Percentiles rank a stretch among this genome's conserved stretches.
Conservation (phyloP, 1,284 basidiomycete species). For the Limonomyces culmigenus region DNA sequence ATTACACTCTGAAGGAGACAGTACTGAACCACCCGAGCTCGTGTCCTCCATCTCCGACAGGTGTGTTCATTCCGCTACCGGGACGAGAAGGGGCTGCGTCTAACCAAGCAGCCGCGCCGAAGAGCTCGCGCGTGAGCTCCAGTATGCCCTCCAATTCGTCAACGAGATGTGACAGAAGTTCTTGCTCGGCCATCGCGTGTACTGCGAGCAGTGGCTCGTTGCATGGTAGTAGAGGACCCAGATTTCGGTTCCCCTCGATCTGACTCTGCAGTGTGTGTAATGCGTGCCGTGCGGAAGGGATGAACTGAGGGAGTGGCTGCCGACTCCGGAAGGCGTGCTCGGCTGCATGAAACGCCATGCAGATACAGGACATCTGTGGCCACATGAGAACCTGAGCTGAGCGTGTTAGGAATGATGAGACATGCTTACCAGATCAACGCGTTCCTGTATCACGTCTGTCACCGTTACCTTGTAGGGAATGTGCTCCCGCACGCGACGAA, state of each 20-base stretch:
- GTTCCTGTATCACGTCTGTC: slow-evolving; percentile 21
- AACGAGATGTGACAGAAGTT: slow-evolving; percentile 24
- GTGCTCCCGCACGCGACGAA: slow-evolving; percentile 30
- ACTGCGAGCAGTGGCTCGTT: slow-evolving; percentile 23
- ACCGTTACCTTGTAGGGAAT: slow-evolving; percentile 29
- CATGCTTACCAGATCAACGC: slow-evolving; percentile 25
- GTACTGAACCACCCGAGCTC: too few relatives aligned
- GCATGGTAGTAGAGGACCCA: too few relatives aligned
- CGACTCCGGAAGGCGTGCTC: slow-evolving; percentile 31
- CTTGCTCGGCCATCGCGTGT: slow-evolving; percentile 28
- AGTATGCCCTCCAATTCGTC: slow-evolving; percentile 25
- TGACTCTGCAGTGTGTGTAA: slow-evolving; percentile 18
- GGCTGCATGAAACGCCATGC: slow-evolving; percentile 28
- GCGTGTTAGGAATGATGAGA: neutral
- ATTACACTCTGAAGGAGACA: too few relatives aligned
- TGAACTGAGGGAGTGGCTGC: slow-evolving; percentile 31
- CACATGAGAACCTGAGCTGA: neutral
- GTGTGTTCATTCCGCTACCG: too few relatives aligned
- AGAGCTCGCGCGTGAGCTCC: slow-evolving; percentile 22
- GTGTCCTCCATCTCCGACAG: too few relatives aligned
- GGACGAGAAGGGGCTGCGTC: slow-evolving; percentile 5
- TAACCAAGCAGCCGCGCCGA: slow-evolving; percentile 29
- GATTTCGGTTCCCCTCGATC: too few relatives aligned
- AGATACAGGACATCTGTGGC: slow-evolving; percentile 26
- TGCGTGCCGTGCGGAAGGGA: slow-evolving; percentile 28